Percentiles rank a stretch among this genome's conserved stretches.
Evolutionary conservation across 371 early-diverging fungal species (phyloP).

Genomic region (Rhizopus microsporus): DNA sequence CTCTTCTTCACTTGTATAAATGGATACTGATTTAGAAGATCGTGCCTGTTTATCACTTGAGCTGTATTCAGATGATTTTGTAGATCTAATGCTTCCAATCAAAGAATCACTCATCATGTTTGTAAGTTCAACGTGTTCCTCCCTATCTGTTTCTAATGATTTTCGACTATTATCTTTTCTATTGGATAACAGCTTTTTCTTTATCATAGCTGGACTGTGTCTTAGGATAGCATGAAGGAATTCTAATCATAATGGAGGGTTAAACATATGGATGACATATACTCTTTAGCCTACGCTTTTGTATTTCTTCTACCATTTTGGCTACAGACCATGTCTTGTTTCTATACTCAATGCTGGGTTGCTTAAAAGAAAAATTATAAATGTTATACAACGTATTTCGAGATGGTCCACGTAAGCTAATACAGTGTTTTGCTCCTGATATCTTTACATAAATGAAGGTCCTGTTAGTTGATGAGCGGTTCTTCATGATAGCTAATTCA

Average conservation of each 20-base stretch:
- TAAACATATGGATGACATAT: no score
- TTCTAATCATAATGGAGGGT: conserved; percentile 4
- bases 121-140: neutral
- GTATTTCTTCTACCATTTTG: conserved; percentile 65
- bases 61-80: neutral
- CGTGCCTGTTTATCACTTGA: neutral
- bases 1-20: conserved; percentile 10
- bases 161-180: neutral
- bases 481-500: conserved; percentile 64
- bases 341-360: conserved; percentile 74
- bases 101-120: conserved; percentile 2
- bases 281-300: conserved; percentile 45
- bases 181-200: conserved; percentile 11
- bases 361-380: conserved; percentile 65
- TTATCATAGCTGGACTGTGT: conserved; percentile 12
- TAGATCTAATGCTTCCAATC: neutral
- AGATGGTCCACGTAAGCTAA: conserved; percentile 71
- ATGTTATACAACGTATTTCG: conserved; percentile 77
- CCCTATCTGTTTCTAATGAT: neutral
- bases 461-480: conserved; percentile 65
- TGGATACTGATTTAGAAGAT: conserved; percentile 7
- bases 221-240: conserved; percentile 12
- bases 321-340: conserved; percentile 79
- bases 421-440: conserved; percentile 65
- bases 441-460: conserved; percentile 78